Evolutionary conservation across 1,284 basidiomycete genomes (phyloP).

Genomic region (Cryptococcus wingfieldii): DNA sequence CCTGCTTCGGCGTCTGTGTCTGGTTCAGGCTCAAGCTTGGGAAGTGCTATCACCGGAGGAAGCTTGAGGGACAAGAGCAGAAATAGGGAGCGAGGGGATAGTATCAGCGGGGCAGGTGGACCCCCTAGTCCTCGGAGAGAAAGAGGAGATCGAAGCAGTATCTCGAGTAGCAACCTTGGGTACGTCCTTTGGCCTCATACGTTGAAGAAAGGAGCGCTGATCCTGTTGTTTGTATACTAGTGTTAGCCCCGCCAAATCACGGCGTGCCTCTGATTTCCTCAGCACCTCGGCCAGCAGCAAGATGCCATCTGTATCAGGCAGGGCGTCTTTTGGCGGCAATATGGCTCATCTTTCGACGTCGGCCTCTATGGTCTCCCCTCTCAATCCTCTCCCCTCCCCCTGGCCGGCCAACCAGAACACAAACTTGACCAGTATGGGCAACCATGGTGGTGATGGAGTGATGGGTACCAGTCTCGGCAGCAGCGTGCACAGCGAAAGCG

Average conservation of each 20-base stretch:
- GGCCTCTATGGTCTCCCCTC: slow-evolving; percentile 46
- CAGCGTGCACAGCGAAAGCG: too few species aligned
- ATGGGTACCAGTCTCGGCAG: not conserved
- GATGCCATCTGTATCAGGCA: slow-evolving; percentile 22
- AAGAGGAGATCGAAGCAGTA: slow-evolving; percentile 18
- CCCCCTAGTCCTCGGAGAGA: slow-evolving; percentile 35
- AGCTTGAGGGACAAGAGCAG: slow-evolving; percentile 31
- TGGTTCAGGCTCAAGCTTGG: slow-evolving; percentile 17
- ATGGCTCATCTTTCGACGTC: slow-evolving; percentile 36
- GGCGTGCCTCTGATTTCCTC: slow-evolving; percentile 41
- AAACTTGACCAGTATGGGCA: not conserved
- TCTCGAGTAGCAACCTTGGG: slow-evolving; percentile 2
- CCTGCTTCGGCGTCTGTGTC: not conserved
- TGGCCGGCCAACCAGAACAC: slow-evolving; percentile 25
- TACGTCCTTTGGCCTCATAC: not conserved
- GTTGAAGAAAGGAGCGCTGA: not conserved
- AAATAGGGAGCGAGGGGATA: not conserved
- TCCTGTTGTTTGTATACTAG: not conserved
- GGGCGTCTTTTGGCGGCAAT: slow-evolving; percentile 5
- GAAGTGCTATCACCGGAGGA: slow-evolving; percentile 10
- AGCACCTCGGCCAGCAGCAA: slow-evolving; percentile 33
- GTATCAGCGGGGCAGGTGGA: not conserved
- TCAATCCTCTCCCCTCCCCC: slow-evolving; percentile 48
- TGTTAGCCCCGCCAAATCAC: slow-evolving; percentile 29
- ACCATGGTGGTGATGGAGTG: not conserved